Conservation (phyloP, 768 basidiomycete genomes). For the Mycena maculata region DNA sequence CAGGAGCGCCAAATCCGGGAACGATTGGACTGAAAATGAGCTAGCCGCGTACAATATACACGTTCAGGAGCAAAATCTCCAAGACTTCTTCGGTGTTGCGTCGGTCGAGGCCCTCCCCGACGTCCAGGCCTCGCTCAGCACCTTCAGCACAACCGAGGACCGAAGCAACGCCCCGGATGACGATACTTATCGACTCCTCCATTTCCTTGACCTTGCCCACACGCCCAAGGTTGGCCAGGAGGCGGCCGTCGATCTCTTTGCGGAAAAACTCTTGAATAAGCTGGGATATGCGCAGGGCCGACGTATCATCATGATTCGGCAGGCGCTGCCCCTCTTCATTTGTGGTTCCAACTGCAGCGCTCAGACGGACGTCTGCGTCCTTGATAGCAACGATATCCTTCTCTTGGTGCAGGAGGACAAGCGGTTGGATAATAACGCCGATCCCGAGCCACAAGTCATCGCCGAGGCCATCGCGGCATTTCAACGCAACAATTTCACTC, state of each 20-base stretch:
- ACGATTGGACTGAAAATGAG: conserved; percentile 14
- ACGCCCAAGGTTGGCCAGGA: conserved; percentile 37
- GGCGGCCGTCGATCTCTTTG: conserved; percentile 41
- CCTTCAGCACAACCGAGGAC: conserved; percentile 35
- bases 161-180: conserved; percentile 37
- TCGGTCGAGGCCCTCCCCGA: conserved; percentile 31
- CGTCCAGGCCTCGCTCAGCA: conserved; percentile 26
- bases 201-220: conserved; percentile 39
- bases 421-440: conserved; percentile 32
- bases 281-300: conserved; percentile 36
- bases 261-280: conserved; percentile 23
- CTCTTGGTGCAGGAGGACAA: conserved; percentile 40
- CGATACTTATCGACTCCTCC: conserved; percentile 34
- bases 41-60: conserved; percentile 23
- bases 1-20: conserved; percentile 34
- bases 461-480: conserved; percentile 47
- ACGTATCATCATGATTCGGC: conserved; percentile 36
- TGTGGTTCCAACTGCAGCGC: conserved; percentile 36
- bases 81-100: conserved; percentile 38
- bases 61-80: conserved; percentile 29
- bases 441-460: conserved; percentile 46
- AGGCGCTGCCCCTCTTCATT: conserved; percentile 36
- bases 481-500: conserved; percentile 36
- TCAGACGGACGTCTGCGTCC: conserved; percentile 40
- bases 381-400: conserved; percentile 34